A percentile compares a stretch with the other conserved stretches of the same genome.
phyloP scores from a whole-genome alignment of 179 eudicot genomes.

The Silene coronaria region DNA sequence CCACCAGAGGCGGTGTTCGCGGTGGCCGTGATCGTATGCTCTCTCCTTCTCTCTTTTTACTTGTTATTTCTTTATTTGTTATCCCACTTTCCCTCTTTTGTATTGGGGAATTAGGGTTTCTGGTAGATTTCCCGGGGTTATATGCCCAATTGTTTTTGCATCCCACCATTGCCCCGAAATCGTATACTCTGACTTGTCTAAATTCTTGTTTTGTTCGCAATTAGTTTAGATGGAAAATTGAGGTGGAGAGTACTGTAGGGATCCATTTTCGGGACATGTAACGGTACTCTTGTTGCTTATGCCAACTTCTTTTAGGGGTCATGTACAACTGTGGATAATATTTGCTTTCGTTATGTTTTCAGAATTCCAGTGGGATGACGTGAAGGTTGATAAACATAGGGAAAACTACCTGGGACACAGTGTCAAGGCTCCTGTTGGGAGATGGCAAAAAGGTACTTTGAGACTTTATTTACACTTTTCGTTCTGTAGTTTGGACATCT shows the following conservation, averaged over 20 bases:
- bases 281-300: neutral
- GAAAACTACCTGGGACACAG: conserved; percentile 96
- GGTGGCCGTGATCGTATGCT: conserved; percentile 97
- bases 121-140: neutral
- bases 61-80: neutral
- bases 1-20: conserved; percentile 91
- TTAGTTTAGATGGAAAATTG: too few species aligned
- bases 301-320: neutral
- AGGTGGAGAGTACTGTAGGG: too few species aligned
- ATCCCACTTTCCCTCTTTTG: neutral
- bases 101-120: neutral
- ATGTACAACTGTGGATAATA: conserved; percentile 6
- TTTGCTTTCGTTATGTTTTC: conserved; percentile 21
- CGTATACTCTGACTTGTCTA: too few species aligned
- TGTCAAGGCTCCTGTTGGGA: conserved; percentile 93
- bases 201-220: too few species aligned
- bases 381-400: conserved; percentile 89
- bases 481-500: neutral
- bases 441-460: conserved; percentile 94
- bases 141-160: neutral
- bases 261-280: neutral
- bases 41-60: conserved; percentile 7
- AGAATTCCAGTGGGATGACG: conserved; percentile 98
- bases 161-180: too few species aligned
- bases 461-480: neutral